phyloP scores from a whole-genome alignment of 352 stramenopile genomes.

The Phytophthora uliginosa region DNA sequence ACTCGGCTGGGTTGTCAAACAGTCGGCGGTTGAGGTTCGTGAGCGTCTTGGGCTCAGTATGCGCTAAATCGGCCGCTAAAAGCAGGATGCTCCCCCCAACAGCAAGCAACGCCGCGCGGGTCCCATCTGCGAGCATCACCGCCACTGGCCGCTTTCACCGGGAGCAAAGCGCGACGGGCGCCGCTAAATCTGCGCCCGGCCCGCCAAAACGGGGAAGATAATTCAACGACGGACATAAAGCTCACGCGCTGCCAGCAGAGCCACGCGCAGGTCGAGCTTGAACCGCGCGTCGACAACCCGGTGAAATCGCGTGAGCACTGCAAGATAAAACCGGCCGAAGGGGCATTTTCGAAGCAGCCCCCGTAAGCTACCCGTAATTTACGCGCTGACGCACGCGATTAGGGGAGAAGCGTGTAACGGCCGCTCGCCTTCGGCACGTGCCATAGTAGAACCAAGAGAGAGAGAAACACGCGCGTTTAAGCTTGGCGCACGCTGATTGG shows the following conservation, averaged over 20 bases:
- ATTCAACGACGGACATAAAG: slow-evolving; percentile 9
- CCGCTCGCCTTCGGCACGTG: slow-evolving; percentile 1
- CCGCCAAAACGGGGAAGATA: slow-evolving; percentile 16
- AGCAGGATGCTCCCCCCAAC: slow-evolving; percentile 38
- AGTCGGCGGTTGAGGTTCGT: slow-evolving; percentile 26
- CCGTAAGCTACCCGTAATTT: slow-evolving; percentile 13
- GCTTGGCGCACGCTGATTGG: slow-evolving; percentile 32
- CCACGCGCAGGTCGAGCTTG: slow-evolving; percentile 7
- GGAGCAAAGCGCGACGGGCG: not conserved
- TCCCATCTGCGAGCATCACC: slow-evolving; percentile 35
- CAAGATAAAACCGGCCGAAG: slow-evolving; percentile 1
- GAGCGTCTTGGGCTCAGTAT: slow-evolving; percentile 26
- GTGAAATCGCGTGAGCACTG: slow-evolving; percentile 21
- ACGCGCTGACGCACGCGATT: slow-evolving; percentile 28
- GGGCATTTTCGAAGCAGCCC: slow-evolving; percentile 28
- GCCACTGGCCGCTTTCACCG: slow-evolving; percentile 16
- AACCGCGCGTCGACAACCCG: slow-evolving; percentile 2
- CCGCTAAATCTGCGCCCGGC: slow-evolving; percentile 1
- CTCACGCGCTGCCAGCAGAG: slow-evolving; percentile 15
- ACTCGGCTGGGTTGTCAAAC: slow-evolving; percentile 33
- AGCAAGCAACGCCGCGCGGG: slow-evolving; percentile 30
- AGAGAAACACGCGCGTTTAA: slow-evolving; percentile 31
- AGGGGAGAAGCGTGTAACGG: slow-evolving; percentile 28
- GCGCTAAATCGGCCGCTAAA: slow-evolving; percentile 24
- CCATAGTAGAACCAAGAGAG: slow-evolving; percentile 18